phyloP scores from a whole-genome alignment of 108 stramenopile genomes.

The Stephanodiscus minutulus region DNA sequence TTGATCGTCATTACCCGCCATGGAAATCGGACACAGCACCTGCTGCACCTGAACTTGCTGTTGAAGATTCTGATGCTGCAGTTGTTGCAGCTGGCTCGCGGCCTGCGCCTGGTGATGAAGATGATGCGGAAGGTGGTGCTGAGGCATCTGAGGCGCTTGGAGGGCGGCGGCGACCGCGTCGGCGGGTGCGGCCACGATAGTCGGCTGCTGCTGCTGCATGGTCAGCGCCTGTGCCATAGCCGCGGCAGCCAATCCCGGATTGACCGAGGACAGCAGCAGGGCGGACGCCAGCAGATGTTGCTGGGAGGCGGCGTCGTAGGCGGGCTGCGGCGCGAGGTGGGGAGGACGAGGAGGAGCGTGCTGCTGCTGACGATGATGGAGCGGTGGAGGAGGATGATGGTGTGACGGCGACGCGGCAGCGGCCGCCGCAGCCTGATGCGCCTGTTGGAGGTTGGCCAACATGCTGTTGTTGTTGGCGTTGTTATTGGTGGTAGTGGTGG shows the following conservation, averaged over 20 bases:
- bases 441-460: conserved; percentile 12
- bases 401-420: not conserved
- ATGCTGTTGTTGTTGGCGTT: not conserved
- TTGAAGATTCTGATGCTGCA: conserved; percentile 2
- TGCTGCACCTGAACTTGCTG: not conserved
- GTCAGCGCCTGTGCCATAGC: conserved; percentile 25
- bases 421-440: not conserved
- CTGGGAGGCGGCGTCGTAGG: not conserved
- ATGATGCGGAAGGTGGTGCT: conserved; percentile 6
- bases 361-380: not conserved
- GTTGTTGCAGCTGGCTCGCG: not conserved
- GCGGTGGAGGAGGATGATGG: not conserved
- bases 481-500: not conserved
- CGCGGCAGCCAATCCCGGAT: conserved; percentile 27
- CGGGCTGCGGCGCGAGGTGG: not conserved
- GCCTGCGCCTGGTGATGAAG: conserved; percentile 6
- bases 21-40: not conserved
- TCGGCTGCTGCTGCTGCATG: not conserved
- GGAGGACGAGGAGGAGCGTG: not conserved
- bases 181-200: not conserved
- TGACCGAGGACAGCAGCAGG: conserved; percentile 17
- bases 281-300: conserved; percentile 25
- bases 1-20: not conserved
- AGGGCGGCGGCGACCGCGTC: not conserved
- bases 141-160: not conserved